Conservation (phyloP, 2,329 filamentous ascomycete genomes). For the Colletotrichum sp. region DNA sequence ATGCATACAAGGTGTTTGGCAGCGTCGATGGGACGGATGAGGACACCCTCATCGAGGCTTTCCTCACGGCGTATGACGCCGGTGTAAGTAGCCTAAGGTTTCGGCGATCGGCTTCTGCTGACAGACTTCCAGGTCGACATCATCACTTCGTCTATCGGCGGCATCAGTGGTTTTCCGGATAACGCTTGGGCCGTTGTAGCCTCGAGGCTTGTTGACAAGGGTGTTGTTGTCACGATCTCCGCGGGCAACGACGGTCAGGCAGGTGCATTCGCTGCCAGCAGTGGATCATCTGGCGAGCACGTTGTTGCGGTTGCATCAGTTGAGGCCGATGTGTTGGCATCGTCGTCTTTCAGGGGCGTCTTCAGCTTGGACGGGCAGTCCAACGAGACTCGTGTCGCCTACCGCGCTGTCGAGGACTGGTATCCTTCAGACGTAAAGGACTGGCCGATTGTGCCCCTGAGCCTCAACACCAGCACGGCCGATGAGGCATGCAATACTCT, state of each 20-base stretch:
- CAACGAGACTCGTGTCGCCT: conserved; percentile 12
- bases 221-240: conserved; percentile 43
- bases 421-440: conserved; percentile 15
- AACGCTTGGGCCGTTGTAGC: conserved; percentile 39
- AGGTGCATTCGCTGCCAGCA: conserved; percentile 44
- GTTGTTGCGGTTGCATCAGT: conserved; percentile 50
- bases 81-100: background rate
- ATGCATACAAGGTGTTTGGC: conserved; percentile 17
- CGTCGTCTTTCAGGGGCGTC: conserved; percentile 3
- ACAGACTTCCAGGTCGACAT: conserved; percentile 23
- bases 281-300: conserved; percentile 42
- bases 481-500: conserved; percentile 43
- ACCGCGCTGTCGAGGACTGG: conserved; percentile 4
- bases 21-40: conserved; percentile 14
- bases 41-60: conserved; percentile 19
- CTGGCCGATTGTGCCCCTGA: conserved; percentile 30
- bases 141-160: conserved; percentile 28
- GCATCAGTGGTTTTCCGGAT: conserved; percentile 20
- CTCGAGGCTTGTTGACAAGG: conserved; percentile 45
- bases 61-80: conserved; percentile 9
- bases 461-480: conserved; percentile 20
- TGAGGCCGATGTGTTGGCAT: conserved; percentile 24
- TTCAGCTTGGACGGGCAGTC: background rate
- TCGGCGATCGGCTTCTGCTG: background rate
- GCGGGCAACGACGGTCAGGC: conserved; percentile 48